Conservation (phyloP, 2,329 filamentous ascomycete species). For the Venturia aucupariae region DNA sequence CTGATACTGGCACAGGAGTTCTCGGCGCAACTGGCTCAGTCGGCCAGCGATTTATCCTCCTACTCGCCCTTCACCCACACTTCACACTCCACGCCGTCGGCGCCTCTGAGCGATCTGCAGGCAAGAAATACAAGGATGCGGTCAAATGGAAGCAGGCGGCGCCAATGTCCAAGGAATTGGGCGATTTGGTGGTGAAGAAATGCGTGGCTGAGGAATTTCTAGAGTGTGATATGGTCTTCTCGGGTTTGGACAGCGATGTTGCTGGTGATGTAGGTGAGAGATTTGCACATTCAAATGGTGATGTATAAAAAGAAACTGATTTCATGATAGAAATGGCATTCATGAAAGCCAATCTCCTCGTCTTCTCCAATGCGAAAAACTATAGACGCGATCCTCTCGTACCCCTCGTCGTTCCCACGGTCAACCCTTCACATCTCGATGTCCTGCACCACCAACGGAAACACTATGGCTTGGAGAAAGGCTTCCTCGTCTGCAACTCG, state of each 20-base stretch:
- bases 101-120: constrained; percentile 78
- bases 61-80: constrained; percentile 79
- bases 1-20: constrained; percentile 40
- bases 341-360: constrained; percentile 73
- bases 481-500: constrained; percentile 94
- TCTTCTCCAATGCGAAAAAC: constrained; percentile 98
- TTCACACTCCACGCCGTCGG: constrained; percentile 83
- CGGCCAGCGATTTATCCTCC: constrained; percentile 88
- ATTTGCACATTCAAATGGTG: not conserved
- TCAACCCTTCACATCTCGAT: constrained; percentile 80
- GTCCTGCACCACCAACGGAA: constrained; percentile 82
- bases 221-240: constrained; percentile 91
- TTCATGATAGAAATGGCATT: constrained; percentile 68
- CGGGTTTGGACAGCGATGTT: constrained; percentile 83
- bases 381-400: constrained; percentile 84
- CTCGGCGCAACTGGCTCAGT: constrained; percentile 90
- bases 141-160: constrained; percentile 89
- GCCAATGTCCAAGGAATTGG: constrained; percentile 67
- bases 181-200: constrained; percentile 73
- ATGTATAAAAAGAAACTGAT: not conserved
- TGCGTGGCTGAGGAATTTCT: constrained; percentile 74
- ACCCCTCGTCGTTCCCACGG: constrained; percentile 87
- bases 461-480: constrained; percentile 63
- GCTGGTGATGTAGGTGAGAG: constrained; percentile 77
- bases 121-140: constrained; percentile 90